Conservation (phyloP, 1,139 yeast species). For the Yamadazyma dendronema region DNA sequence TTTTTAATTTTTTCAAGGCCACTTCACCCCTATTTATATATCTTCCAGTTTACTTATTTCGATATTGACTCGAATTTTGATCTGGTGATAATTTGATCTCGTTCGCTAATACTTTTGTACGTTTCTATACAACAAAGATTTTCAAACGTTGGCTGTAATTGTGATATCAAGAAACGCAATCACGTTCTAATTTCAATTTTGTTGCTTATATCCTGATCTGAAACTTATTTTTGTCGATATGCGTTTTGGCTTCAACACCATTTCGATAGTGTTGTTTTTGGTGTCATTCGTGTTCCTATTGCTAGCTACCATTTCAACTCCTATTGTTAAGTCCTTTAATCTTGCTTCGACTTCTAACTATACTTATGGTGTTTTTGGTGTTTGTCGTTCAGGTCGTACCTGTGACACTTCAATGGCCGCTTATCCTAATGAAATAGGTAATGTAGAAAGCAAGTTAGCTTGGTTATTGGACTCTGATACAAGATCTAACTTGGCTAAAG, state of each 20-base stretch:
- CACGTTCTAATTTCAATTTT: too few species aligned
- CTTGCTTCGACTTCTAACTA: slow-evolving; percentile 44
- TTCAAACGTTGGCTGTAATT: too few species aligned
- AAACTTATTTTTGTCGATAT: not conserved
- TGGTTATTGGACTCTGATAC: slow-evolving; percentile 37
- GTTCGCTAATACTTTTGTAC: not conserved
- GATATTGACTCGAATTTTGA: not conserved
- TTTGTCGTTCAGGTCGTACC: slow-evolving; percentile 45
- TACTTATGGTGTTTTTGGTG: slow-evolving; percentile 85
- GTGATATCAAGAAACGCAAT: too few species aligned
- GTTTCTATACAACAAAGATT: too few species aligned
- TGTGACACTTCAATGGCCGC: slow-evolving; percentile 43
- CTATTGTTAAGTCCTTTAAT: slow-evolving; percentile 38
- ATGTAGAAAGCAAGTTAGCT: slow-evolving; percentile 16
- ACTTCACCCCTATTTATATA: slow-evolving; percentile 1
- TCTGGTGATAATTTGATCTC: not conserved
- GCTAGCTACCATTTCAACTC: slow-evolving; percentile 51
- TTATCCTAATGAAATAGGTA: slow-evolving; percentile 33
- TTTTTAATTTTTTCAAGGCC: not conserved
- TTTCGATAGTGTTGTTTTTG: slow-evolving; percentile 31
- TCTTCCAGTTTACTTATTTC: not conserved
- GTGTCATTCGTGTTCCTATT: slow-evolving; percentile 49
- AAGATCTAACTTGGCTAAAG: slow-evolving; percentile 64
- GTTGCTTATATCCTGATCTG: not conserved
- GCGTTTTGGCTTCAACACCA: slow-evolving; percentile 29